Evolutionary conservation across 2,329 filamentous ascomycete genomes (phyloP), one percentile per base, ranked within the genome.

Genomic region (Fusarium guadeloupense): DNA sequence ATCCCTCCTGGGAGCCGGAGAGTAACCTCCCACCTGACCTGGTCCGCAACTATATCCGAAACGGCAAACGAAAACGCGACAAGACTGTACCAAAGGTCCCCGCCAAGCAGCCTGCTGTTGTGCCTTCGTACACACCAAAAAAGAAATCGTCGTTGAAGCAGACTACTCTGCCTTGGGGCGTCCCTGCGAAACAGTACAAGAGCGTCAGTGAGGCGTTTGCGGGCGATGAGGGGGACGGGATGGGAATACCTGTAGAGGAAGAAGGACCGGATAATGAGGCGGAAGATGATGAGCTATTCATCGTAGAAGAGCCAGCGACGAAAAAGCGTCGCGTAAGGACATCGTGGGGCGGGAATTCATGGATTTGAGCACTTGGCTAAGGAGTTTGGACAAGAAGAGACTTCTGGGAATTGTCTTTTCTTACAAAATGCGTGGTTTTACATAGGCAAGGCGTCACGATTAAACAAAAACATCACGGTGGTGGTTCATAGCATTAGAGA

Each of bases 1-100:
- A 87, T 49, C 82, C 83, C 0, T 82, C 83, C 0, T 87, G 84
- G 84, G 84, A 87, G 64, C 84, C 83, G 0, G 78, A 81, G 59
- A 77, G 77, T 4, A 84, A 85, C 46, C 77, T 87, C 3, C 71
- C 80, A 0, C 51, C 68, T 0, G 54, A 54, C 0, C 66, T 85
- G 33, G 72, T 85, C 2, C 72, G 69, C 7, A 72, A 71, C 3
- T 86, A 80, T 52, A 54, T 72, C 9, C 77, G 75, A 42, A 62
- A 64, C 12, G 47, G 38, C 4, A 72, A 63, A 17, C 70, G 68
- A 39, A 60, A 57, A 5, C 46, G 48, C 1, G 43, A 46, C 0
- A 37, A 16, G 1, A 35, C 51, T 9, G 23, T 23, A 8, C 6
- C 35, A 4, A 59, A 59, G 17, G 34, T 40, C 59, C 63, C 21